phyloP scores from a whole-genome alignment of 192 early-diverging fungal species.

The Entomortierella parvispora region DNA sequence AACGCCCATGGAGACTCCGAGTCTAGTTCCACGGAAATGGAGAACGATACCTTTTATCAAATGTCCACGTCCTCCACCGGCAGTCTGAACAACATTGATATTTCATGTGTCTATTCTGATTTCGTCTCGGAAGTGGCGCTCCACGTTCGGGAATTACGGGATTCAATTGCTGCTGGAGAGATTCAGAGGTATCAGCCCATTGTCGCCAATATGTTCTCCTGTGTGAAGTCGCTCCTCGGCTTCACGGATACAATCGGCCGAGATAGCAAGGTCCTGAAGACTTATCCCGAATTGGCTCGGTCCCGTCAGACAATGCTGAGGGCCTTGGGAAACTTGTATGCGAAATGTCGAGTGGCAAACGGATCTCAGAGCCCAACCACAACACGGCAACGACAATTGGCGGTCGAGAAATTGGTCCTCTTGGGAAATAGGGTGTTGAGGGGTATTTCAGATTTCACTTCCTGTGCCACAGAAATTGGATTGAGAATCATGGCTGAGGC shows the following conservation, averaged over 20 bases:
- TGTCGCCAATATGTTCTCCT: constrained; percentile 34
- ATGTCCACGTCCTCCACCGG: not conserved
- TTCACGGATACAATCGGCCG: constrained; percentile 48
- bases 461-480: constrained; percentile 30
- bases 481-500: constrained; percentile 16
- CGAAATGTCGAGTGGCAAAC: constrained; percentile 39
- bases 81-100: constrained; percentile 13
- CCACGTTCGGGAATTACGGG: constrained; percentile 26
- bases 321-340: constrained; percentile 38
- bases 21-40: constrained; percentile 11
- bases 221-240: constrained; percentile 28
- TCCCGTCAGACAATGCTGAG: constrained; percentile 34
- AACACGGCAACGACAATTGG: constrained; percentile 28
- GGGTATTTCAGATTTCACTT: constrained; percentile 38
- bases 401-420: constrained; percentile 30
- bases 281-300: constrained; percentile 30
- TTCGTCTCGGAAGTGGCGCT: constrained; percentile 30
- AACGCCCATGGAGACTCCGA: no score
- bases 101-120: constrained; percentile 29
- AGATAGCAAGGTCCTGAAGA: constrained; percentile 27
- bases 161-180: constrained; percentile 14
- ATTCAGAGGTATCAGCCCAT: constrained; percentile 29
- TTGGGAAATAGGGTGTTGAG: constrained; percentile 25
- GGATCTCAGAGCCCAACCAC: constrained; percentile 30
- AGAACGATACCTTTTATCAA: constrained; percentile 5